These are phyloP conservation scores for Effrenium voratum DNA, from an alignment of 73 alveolate genomes.

Conservation along the genomic window DNA sequence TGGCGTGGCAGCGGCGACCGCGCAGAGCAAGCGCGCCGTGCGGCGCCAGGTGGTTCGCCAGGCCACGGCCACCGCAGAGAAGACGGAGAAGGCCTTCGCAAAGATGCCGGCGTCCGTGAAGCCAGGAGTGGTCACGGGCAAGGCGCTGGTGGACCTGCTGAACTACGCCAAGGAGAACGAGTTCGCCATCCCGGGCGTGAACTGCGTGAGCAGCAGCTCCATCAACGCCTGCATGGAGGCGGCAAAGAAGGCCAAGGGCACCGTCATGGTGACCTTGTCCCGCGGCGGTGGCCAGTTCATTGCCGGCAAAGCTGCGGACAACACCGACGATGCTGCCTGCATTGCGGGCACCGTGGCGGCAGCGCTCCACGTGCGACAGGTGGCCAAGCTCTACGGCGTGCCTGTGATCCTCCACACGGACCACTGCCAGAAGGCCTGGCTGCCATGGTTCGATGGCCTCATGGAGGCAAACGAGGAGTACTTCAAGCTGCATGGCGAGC, in stretches of 20 bases:
- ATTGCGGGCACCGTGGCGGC: conserved; percentile 85
- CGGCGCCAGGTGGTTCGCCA: conserved; percentile 53
- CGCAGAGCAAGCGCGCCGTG: conserved; percentile 4
- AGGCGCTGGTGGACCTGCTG: conserved; percentile 32
- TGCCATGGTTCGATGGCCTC: conserved; percentile 80
- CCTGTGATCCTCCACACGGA: conserved; percentile 51
- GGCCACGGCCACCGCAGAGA: conserved; percentile 47
- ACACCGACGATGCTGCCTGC: conserved; percentile 9
- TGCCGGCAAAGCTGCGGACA: conserved; percentile 51
- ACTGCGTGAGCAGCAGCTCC: neutral
- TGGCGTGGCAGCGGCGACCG: conserved; percentile 10
- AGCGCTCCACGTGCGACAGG: conserved; percentile 30
- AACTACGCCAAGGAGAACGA: conserved; percentile 44
- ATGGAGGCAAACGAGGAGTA: neutral
- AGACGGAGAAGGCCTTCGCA: conserved; percentile 38
- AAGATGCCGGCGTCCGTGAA: conserved; percentile 59
- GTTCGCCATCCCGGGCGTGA: conserved; percentile 76
- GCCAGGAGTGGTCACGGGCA: conserved; percentile 57
- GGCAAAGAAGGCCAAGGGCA: neutral
- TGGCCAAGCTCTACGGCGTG: conserved; percentile 42
- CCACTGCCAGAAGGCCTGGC: conserved; percentile 37
- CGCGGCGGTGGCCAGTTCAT: conserved; percentile 57
- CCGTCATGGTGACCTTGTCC: conserved; percentile 26
- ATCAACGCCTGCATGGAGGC: conserved; percentile 51
- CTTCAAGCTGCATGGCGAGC: neutral